A percentile compares a stretch with the other conserved stretches of the same genome.
Evolutionary conservation across 2,329 filamentous ascomycete genomes (phyloP).

Genomic region (Curvularia verruculosa): DNA sequence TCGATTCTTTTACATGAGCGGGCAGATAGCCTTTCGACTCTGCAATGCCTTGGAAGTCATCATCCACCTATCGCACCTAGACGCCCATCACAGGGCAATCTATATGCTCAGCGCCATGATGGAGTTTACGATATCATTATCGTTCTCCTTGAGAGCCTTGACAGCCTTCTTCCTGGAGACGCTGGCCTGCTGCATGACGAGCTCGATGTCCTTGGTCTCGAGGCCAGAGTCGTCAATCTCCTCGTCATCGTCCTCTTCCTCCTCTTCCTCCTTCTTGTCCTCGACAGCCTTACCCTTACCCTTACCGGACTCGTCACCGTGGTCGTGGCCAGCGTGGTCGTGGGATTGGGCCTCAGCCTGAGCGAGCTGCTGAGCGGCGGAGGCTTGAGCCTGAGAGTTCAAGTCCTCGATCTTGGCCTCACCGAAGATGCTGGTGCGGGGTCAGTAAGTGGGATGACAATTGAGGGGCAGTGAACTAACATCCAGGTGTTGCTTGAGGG

Average conservation of each 20-base stretch:
- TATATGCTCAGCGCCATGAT: constrained; percentile 88
- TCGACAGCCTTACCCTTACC: constrained; percentile 72
- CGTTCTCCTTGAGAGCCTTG: constrained; percentile 98
- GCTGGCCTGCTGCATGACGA: constrained; percentile 97
- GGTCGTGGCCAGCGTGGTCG: constrained; percentile 73
- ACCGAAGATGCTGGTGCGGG: constrained; percentile 81
- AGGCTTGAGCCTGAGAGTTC: constrained; percentile 96
- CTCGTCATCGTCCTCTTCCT: constrained; percentile 76
- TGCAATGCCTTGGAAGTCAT: constrained; percentile 22
- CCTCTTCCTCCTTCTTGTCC: constrained; percentile 65
- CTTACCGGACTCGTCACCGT: constrained; percentile 69
- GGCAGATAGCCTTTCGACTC: constrained; percentile 20
- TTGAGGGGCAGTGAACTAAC: constrained; percentile 63
- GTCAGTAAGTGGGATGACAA: constrained; percentile 27
- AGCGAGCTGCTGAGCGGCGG: constrained; percentile 93
- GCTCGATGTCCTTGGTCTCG: constrained; percentile 98
- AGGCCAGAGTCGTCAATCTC: constrained; percentile 94
- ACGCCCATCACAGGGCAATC: constrained; percentile 19
- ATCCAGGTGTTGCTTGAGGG: constrained; percentile 99
- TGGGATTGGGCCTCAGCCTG: constrained; percentile 69
- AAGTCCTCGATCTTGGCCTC: constrained; percentile 99
- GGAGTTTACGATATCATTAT: constrained; percentile 99
- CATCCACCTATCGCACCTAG: constrained; percentile 20
- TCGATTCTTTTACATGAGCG: constrained; percentile 36
- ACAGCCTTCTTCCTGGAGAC: constrained; percentile 98